These are phyloP conservation scores for Fusarium floridanum DNA, from an alignment of 2,329 filamentous ascomycete genomes.

Conservation along the genomic window DNA sequence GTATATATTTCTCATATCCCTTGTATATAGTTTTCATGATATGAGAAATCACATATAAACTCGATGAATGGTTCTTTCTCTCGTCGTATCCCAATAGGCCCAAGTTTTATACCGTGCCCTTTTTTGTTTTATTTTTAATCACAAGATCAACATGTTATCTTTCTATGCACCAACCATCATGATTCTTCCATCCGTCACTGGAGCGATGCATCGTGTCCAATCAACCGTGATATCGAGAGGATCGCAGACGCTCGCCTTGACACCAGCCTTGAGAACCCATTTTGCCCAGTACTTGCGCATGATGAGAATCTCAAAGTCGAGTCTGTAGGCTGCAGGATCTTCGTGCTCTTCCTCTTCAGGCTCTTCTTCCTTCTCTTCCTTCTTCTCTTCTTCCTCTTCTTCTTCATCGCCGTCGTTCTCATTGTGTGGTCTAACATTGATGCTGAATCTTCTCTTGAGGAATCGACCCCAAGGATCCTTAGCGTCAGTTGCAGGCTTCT, in stretches of 20 bases:
- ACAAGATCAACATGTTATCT: background rate
- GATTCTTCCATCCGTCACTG: conserved; percentile 83
- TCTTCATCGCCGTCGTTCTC: conserved; percentile 60
- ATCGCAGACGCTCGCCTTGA: conserved; percentile 67
- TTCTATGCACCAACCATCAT: conserved; percentile 54
- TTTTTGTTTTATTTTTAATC: background rate
- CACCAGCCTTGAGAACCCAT: conserved; percentile 78
- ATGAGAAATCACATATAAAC: background rate
- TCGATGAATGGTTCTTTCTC: background rate
- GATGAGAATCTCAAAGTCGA: conserved; percentile 71
- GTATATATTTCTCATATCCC: background rate
- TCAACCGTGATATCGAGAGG: conserved; percentile 73
- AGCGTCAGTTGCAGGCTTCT: conserved; percentile 37
- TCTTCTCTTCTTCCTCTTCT: conserved; percentile 44
- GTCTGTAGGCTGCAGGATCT: conserved; percentile 54
- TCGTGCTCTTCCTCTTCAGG: conserved; percentile 48
- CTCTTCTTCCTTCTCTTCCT: conserved; percentile 44
- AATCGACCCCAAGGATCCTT: conserved; percentile 54
- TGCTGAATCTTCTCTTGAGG: conserved; percentile 51
- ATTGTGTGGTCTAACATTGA: conserved; percentile 50
- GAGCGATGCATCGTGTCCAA: conserved; percentile 86
- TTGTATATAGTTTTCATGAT: background rate
- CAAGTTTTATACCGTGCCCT: background rate
- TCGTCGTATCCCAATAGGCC: background rate
- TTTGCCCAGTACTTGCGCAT: conserved; percentile 77